Evolutionary conservation across 345 rosid species (phyloP).

Genomic region (Eucalyptus regnans): DNA sequence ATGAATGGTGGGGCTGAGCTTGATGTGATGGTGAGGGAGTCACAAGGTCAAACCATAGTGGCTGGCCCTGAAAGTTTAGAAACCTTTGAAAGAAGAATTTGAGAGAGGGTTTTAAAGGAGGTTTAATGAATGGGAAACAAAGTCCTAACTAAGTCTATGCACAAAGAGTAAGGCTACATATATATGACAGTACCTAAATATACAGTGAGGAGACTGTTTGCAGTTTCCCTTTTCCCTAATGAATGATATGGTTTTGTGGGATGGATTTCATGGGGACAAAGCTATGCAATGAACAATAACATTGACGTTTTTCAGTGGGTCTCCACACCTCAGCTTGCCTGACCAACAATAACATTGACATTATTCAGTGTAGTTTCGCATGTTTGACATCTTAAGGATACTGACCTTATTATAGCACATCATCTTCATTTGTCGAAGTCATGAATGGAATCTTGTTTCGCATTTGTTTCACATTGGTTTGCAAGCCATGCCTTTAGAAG

Average conservation of each 20-base stretch:
- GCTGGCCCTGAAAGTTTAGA: neutral
- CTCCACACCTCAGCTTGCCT: neutral
- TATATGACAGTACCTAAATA: neutral
- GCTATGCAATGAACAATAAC: neutral
- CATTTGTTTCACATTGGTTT: neutral
- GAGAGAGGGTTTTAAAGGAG: neutral
- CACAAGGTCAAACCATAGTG: neutral
- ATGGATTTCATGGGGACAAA: neutral
- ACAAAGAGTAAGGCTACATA: neutral
- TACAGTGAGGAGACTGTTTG: neutral
- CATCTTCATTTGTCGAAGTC: neutral
- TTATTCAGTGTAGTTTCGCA: neutral
- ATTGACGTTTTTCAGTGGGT: neutral
- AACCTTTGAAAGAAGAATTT: neutral
- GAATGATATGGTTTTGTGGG: neutral
- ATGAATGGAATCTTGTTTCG: neutral
- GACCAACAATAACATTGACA: neutral
- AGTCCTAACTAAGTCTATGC: neutral
- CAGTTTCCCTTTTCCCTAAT: neutral
- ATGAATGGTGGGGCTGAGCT: neutral
- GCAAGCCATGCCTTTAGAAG: neutral
- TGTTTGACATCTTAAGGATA: neutral
- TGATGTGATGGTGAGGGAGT: neutral
- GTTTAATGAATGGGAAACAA: neutral
- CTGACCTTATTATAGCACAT: neutral